Base-by-base conservation (phyloP, 352 stramenopile genomes). In the Phytopythium litorale region DNA sequence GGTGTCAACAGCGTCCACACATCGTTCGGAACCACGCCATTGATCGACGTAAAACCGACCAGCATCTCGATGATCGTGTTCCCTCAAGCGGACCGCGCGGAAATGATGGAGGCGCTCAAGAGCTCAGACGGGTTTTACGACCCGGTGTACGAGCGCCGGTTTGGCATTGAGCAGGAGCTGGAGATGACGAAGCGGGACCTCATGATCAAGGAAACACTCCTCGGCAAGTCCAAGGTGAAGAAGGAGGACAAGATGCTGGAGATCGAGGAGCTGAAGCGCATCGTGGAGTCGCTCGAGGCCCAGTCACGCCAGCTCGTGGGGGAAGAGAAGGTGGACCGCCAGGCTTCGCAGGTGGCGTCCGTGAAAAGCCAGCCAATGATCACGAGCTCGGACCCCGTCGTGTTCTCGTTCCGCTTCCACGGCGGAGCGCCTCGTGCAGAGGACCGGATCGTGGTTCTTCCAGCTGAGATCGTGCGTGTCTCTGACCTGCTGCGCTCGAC, bases 1-100 rank as follows among this genome's bases (percentile, higher is more conserved):
- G 75, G 68, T 4, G 30, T 76, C 11, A 87, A 87, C 46, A 73
- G 78, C 33, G 74, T 81, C 16, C 73, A 87, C 64, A 87, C 78
- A 0, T 73, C 75, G 19, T 85, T 87, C 51, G 78, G 78, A 11
- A 84, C 78, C 12, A 87, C 78, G 16, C 71, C 78, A 1, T 52
- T 87, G n/a, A 74, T 87, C 19, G 78, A 85, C 40, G 70, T 87
- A 15, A 81, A 83, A 56, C 60, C 75, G 1, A 42, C 82, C 7
- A 73, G 66, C 57, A 71, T 65, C 15, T 71, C 73, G 0, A 53
- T 85, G 15, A 63, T 79, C 58, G 64, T 81, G 0, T 82, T 77
- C 21, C 23, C 55, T 0, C 67, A 73, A 51, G 15, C 56, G 32
- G 61, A 81, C 46, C 70, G 68, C 19, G 32, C 18, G 2, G 56